Conservation (phyloP, 768 basidiomycete genomes). For the Agaricus subrufescens region DNA sequence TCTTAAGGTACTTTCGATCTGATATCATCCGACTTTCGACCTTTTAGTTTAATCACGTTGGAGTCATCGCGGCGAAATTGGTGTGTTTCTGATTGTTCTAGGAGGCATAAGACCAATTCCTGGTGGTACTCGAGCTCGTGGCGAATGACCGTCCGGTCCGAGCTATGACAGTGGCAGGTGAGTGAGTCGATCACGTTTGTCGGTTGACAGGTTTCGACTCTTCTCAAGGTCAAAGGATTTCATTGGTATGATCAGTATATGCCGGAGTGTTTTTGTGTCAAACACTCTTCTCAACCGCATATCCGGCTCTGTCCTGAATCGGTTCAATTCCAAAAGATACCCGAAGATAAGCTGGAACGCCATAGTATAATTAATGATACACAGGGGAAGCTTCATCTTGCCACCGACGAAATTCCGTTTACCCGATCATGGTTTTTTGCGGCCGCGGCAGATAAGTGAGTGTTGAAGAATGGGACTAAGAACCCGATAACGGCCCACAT, state of each 20-base stretch:
- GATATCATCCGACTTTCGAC: neutral
- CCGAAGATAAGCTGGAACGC: neutral
- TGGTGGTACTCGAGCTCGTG: neutral
- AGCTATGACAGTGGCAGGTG: neutral
- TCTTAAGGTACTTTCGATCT: neutral
- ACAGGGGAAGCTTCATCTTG: neutral
- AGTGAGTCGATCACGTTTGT: too few relatives aligned
- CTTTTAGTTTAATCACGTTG: neutral
- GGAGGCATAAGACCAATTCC: neutral
- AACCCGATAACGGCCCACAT: too few relatives aligned
- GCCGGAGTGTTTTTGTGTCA: too few relatives aligned
- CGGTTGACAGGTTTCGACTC: too few relatives aligned
- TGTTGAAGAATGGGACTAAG: too few relatives aligned
- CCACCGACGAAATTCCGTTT: conserved; percentile 7
- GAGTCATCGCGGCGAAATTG: neutral
- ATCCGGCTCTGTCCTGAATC: too few relatives aligned
- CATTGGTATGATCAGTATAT: too few relatives aligned
- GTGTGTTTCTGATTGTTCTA: neutral
- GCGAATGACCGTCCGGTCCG: neutral
- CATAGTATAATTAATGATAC: neutral
- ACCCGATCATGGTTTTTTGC: neutral
- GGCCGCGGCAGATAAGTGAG: too few relatives aligned
- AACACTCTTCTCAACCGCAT: too few relatives aligned
- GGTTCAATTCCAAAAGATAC: neutral
- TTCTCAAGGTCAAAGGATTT: too few relatives aligned